phyloP scores from a whole-genome alignment of 2,329 filamentous ascomycete species.

The Leptodontidium sp. region DNA sequence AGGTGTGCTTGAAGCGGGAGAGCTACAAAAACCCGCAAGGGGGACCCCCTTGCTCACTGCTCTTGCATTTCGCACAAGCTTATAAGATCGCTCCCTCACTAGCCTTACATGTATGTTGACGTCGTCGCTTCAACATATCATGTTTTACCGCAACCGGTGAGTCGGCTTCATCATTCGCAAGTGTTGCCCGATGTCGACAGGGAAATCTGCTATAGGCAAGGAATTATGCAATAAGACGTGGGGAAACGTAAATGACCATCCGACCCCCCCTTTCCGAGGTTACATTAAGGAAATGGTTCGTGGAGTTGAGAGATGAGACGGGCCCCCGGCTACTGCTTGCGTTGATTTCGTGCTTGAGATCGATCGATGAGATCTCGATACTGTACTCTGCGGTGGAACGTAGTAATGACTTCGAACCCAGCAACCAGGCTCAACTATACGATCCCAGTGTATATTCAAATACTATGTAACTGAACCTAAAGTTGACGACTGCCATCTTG shows the following conservation, averaged over 20 bases:
- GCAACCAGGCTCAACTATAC: conserved; percentile 6
- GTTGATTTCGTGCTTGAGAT: background rate
- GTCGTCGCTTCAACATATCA: background rate
- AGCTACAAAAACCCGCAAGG: background rate
- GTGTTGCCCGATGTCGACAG: background rate
- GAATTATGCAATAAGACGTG: conserved; percentile 18
- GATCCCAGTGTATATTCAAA: background rate
- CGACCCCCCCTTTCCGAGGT: background rate
- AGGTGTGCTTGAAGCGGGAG: background rate
- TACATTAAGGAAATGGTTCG: background rate
- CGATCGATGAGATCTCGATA: conserved; percentile 14
- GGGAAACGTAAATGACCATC: background rate
- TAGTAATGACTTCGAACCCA: background rate
- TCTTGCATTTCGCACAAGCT: conserved; percentile 8
- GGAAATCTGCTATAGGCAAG: conserved; percentile 1
- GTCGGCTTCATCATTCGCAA: background rate
- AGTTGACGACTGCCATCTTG: background rate
- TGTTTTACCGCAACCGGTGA: background rate
- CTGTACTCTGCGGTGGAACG: background rate
- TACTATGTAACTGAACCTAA: background rate
- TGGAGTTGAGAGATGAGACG: background rate
- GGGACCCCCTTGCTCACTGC: background rate
- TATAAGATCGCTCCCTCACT: background rate
- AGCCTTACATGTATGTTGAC: conserved; percentile 3
- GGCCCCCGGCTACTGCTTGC: background rate